These are phyloP conservation scores for Chlorella sp. DNA, from an alignment of 139 green algal species.

Conservation along the genomic window DNA sequence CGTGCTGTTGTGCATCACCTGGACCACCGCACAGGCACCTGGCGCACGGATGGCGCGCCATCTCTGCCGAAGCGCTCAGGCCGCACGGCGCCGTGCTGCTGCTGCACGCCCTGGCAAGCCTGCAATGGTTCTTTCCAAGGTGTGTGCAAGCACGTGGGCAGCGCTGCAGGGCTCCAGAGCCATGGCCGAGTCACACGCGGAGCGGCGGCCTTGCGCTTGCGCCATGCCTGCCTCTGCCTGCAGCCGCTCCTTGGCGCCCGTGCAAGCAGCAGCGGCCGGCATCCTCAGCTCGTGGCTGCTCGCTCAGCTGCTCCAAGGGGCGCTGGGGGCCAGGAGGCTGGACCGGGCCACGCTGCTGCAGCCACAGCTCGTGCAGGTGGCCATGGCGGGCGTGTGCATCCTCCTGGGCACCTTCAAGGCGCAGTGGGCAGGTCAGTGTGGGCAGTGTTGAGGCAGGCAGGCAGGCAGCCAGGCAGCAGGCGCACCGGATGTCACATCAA, in stretches of 20 bases:
- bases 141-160: too few species aligned
- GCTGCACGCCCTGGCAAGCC: not conserved
- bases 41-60: too few species aligned
- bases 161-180: too few species aligned
- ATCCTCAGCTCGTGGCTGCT: not conserved
- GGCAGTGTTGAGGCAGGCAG: too few species aligned
- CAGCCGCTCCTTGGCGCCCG: not conserved
- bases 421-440: too few species aligned
- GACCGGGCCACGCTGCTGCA: not conserved
- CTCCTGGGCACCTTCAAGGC: not conserved
- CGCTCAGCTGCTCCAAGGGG: not conserved
- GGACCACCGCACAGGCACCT: too few species aligned
- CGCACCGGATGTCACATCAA: too few species aligned
- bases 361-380: not conserved
- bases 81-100: not conserved
- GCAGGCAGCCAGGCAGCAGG: too few species aligned
- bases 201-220: too few species aligned
- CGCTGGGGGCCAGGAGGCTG: not conserved
- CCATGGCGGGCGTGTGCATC: not conserved
- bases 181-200: too few species aligned
- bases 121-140: not conserved
- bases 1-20: too few species aligned
- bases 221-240: not conserved
- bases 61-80: too few species aligned
- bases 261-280: not conserved